These are phyloP conservation scores for Lenwebbia sp. DNA, from an alignment of 345 rosid genomes.

Conservation along the genomic window DNA sequence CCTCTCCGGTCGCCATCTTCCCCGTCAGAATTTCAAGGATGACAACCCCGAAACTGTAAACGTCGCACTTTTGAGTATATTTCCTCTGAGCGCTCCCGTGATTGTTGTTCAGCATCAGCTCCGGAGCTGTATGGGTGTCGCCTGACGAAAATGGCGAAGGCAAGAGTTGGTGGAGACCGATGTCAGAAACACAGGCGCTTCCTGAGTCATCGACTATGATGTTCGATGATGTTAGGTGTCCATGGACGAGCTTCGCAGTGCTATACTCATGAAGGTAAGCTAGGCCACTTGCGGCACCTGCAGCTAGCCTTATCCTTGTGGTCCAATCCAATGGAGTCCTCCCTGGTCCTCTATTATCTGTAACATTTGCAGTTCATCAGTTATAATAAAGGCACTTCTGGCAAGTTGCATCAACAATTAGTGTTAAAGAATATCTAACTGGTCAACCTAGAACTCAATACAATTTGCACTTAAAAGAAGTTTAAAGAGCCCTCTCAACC, in stretches of 20 bases:
- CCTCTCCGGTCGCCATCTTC: constrained; percentile 21
- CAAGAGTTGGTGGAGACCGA: constrained; percentile 21
- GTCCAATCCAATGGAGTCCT: constrained; percentile 26
- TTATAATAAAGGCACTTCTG: background rate
- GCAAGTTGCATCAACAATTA: background rate
- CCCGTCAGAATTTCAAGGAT: constrained; percentile 30
- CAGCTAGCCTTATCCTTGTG: constrained; percentile 24
- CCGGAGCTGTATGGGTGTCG: constrained; percentile 17
- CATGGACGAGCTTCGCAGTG: constrained; percentile 25
- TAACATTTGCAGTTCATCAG: background rate
- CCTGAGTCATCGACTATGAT: constrained; percentile 15
- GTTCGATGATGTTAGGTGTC: constrained; percentile 26
- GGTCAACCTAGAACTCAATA: background rate
- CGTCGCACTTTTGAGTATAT: constrained; percentile 25
- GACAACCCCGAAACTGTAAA: constrained; percentile 29
- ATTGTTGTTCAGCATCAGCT: constrained; percentile 6
- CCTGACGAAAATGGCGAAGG: constrained; percentile 3
- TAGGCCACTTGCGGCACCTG: constrained; percentile 29
- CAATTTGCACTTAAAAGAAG: background rate
- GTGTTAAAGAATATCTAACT: background rate
- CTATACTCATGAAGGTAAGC: constrained; percentile 20
- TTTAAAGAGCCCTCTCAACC: background rate
- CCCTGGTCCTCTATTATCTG: constrained; percentile 35
- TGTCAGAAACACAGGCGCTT: constrained; percentile 21
- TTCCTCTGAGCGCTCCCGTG: background rate